phyloP scores from a whole-genome alignment of 148 eudicot genomes.

The Gaultheria prostrata region DNA sequence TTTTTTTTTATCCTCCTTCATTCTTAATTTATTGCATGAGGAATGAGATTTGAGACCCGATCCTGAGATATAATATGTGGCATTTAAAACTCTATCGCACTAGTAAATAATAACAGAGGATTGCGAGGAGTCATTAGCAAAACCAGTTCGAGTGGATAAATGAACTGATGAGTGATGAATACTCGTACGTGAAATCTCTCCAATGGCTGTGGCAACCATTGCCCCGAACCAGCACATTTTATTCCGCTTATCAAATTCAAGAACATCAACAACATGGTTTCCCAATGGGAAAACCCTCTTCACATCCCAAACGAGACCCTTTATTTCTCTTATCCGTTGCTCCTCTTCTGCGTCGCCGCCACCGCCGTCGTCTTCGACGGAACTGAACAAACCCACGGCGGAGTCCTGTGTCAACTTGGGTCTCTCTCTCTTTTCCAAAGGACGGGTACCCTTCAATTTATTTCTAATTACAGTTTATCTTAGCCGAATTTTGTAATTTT shows the following conservation, averaged over 20 bases:
- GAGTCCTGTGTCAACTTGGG: slow-evolving; percentile 84
- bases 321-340: slow-evolving; percentile 30
- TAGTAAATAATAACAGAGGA: not conserved
- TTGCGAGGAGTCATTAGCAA: not conserved
- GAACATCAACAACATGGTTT: slow-evolving; percentile 22
- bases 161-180: not conserved
- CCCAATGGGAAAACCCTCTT: slow-evolving; percentile 21
- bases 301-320: slow-evolving; percentile 22
- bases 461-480: not conserved
- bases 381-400: slow-evolving; percentile 46
- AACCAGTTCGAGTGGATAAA: not conserved
- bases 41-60: too few relatives aligned
- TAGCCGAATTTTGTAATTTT: not conserved
- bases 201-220: slow-evolving; percentile 29
- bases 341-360: slow-evolving; percentile 45
- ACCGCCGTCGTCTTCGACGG: slow-evolving; percentile 37
- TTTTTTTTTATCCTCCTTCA: too few relatives aligned
- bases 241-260: slow-evolving; percentile 14
- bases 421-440: slow-evolving; percentile 85
- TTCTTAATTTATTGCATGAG: too few relatives aligned
- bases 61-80: too few relatives aligned
- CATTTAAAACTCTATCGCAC: too few relatives aligned
- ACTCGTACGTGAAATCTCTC: not conserved
- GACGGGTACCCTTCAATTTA: slow-evolving; percentile 50
- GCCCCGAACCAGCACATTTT: slow-evolving; percentile 30